Base-by-base conservation (phyloP, 2,329 filamentous ascomycete species). In the Fusarium sp. region DNA sequence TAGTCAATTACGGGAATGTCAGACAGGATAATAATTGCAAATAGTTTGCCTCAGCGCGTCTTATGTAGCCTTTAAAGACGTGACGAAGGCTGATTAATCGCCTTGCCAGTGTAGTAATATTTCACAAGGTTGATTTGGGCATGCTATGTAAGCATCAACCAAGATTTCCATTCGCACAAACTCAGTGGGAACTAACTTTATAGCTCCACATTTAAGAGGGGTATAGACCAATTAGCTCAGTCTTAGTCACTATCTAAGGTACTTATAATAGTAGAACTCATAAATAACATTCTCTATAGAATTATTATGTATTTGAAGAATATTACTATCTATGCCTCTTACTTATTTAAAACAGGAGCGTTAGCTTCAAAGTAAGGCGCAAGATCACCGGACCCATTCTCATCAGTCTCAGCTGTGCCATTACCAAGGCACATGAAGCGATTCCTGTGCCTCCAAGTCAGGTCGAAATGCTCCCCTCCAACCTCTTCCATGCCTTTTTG, bases 401-500 rank as follows among this genome's bases (percentile, higher is more conserved):
- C 20, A 10, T 59, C 57, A 11, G 40, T 59, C 22, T 54, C 49
- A 24, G 40, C 40, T 11, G 49, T 32, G 2, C 61, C 58, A 16
- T 63, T 40, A 3, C 61, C 61, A 15, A 63, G 59, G 8, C 51
- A 64, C n/a, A 38, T 24, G 5, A 56, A 64, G 8, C 61, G 24
- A 6, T 64, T 64, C 18, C 16, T 27, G 16, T 32, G 22, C 3
- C 29, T 30, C 8, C 60, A 63, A 10, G n/a, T 24, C 2, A 32
- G 25, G 7, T 40, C 11, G 1, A 64, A 63, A 8, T 64, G 50
- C 24, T 63, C 61, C 0, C 58, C 52, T 25, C 61, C 60, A 3
- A 64, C 51, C 15, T 64, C 61, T 5, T 64, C 58, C 0, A 64
- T 6, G 0, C 51, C 40, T 12, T n/a, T 54, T 30, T 56, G 51